Conservation (phyloP, 257 asterid species). For the Solanum pimpinellifolium region DNA sequence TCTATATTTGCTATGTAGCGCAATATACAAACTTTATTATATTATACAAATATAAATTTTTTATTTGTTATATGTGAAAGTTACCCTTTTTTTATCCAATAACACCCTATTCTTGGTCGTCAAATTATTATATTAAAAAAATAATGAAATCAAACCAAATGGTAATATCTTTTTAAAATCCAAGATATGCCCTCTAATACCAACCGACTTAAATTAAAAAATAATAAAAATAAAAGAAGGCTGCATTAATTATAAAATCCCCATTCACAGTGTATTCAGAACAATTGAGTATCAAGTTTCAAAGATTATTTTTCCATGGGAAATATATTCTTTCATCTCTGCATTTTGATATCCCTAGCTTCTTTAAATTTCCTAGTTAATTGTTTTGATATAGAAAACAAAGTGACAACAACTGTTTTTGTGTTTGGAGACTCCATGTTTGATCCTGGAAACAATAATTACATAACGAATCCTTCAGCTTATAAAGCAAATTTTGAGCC, state of each 20-base stretch:
- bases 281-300: neutral
- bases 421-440: neutral
- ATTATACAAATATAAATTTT: too few relatives aligned
- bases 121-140: too few relatives aligned
- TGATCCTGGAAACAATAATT: neutral
- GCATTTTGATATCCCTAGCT: neutral
- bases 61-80: too few relatives aligned
- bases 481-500: neutral
- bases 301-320: neutral
- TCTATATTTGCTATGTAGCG: too few relatives aligned
- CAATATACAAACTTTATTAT: too few relatives aligned
- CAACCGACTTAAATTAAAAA: too few relatives aligned
- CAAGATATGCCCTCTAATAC: too few relatives aligned
- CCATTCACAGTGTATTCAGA: neutral
- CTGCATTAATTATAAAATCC: neutral
- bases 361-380: neutral
- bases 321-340: neutral
- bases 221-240: too few relatives aligned
- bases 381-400: neutral
- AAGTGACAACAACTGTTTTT: neutral
- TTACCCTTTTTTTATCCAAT: too few relatives aligned
- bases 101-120: too few relatives aligned
- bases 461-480: neutral
- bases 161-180: too few relatives aligned
- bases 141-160: neutral